These are phyloP conservation scores for Allomyces macrogynus DNA, from an alignment of 192 early-diverging fungal genomes.

Conservation along the genomic window DNA sequence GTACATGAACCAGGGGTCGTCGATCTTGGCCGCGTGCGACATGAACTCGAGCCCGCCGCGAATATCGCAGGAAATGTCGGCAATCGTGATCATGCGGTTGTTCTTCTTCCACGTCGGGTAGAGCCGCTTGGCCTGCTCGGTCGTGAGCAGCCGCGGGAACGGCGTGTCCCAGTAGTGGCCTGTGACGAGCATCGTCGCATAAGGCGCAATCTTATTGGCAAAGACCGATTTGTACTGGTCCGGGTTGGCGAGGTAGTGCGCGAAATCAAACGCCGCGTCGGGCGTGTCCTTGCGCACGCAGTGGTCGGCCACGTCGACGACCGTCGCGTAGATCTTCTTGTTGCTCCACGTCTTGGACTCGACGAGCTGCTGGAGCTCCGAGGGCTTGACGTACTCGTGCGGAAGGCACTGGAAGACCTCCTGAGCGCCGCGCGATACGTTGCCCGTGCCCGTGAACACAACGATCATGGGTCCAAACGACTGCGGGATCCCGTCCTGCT, in stretches of 20 bases:
- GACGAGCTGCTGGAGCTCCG: slow-evolving; percentile 37
- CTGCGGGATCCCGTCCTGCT: slow-evolving; percentile 67
- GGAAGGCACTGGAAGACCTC: slow-evolving; percentile 80
- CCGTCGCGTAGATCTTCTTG: slow-evolving; percentile 55
- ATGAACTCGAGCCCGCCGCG: slow-evolving; percentile 88
- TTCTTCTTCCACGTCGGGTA: slow-evolving; percentile 40
- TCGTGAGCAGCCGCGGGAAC: slow-evolving; percentile 79
- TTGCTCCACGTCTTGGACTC: slow-evolving; percentile 31
- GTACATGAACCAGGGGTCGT: slow-evolving; percentile 76
- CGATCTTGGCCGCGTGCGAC: slow-evolving; percentile 71
- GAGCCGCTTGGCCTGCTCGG: slow-evolving; percentile 49
- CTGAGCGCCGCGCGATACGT: slow-evolving; percentile 81
- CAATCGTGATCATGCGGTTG: slow-evolving; percentile 57
- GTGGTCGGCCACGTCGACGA: slow-evolving; percentile 64
- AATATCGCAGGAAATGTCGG: slow-evolving; percentile 89
- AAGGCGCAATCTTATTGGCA: slow-evolving; percentile 76
- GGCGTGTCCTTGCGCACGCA: slow-evolving; percentile 47
- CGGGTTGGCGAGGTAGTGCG: slow-evolving; percentile 60
- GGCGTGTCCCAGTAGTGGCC: slow-evolving; percentile 83
- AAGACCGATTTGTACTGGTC: slow-evolving; percentile 57
- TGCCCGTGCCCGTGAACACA: slow-evolving; percentile 75
- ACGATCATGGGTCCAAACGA: slow-evolving; percentile 77
- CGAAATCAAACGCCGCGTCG: slow-evolving; percentile 20
- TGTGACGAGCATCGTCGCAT: slow-evolving; percentile 69
- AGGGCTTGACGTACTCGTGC: slow-evolving; percentile 63